These are phyloP conservation scores for Ceriops decandra DNA, from an alignment of 345 rosid species.

Conservation along the genomic window DNA sequence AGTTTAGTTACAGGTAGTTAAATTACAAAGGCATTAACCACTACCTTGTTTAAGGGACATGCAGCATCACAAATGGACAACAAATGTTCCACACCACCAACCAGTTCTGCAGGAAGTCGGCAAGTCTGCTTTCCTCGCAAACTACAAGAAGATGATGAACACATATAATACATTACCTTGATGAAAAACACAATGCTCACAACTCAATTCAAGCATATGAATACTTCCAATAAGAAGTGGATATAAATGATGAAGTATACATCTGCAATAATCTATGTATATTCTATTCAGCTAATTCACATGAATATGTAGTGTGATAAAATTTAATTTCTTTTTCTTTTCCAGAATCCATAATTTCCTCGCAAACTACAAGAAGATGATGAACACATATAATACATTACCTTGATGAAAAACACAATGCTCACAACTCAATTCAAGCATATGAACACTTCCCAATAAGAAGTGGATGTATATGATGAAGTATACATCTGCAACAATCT, in stretches of 20 bases:
- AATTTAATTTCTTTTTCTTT: no score
- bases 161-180: constrained; percentile 12
- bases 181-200: constrained; percentile 4
- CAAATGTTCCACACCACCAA: constrained; percentile 68
- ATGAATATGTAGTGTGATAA: no score
- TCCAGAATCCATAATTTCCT: no score
- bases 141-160: constrained; percentile 37
- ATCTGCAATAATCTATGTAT: no score
- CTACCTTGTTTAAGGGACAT: constrained; percentile 56
- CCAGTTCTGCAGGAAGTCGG: constrained; percentile 63
- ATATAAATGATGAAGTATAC: no score
- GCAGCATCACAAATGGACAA: constrained; percentile 69
- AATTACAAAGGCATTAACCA: not conserved
- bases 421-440: not conserved
- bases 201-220: not conserved
- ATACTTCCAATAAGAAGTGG: no score
- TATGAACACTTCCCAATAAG: no score
- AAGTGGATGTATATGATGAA: no score
- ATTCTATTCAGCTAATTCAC: no score
- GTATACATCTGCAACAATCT: no score
- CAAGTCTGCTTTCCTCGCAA: constrained; percentile 77
- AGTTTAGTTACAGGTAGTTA: constrained; percentile 8
- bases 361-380: no score
- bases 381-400: constrained; percentile 5
- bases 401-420: constrained; percentile 8